Evolutionary conservation across 2,329 filamentous ascomycete species (phyloP), one percentile per base, ranked within the genome.

Genomic region (Curvularia eragrostidis): DNA sequence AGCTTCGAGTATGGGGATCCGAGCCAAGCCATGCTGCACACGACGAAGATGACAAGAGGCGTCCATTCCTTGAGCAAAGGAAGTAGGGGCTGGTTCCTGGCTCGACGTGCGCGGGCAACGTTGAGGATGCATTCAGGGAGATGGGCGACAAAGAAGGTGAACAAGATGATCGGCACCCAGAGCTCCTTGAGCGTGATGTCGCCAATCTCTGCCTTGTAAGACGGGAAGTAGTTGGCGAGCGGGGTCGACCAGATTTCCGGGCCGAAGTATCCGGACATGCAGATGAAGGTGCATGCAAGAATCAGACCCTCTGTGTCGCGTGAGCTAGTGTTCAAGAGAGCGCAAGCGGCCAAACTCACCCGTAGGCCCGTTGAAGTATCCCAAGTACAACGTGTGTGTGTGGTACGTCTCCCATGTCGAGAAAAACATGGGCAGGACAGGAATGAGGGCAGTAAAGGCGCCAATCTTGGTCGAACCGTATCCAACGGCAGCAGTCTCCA

Each of bases 401-500:
- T 99, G 95, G 77, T 97, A 99, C 1, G 95, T 99, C 80, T 99
- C 95, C 95, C 95, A 99, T 1, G 95, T 99, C 3, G 94, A 97
- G 80, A 99, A 97, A 83, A 97, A 99, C 95, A 99, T 99, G 59
- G 95, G 91, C 43, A 99, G 81, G 68, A 93, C 96, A 1, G 95
- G 95, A 59, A 94, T 88, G 42, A 99, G 82, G 1, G 93, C 93
- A 1, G 95, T 98, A 75, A 97, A 96, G 56, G 95, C 89, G 65
- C 95, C 95, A 19, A 91, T 87, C 63, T 88, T 89, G 18, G 91
- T 91, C 3, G 91, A 87, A 39, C 95, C 95, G 50, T 97, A 85
- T 24, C 91, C 94, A 89, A 99, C 95, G 52, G 94, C 93, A 15
- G 91, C 94, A 5, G 91, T 94, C 78, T 97, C 92, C 62, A 96